A percentile compares a stretch with the other conserved stretches of the same genome.
Conservation (phyloP, 805 yeast species). For the Ogataea pini region DNA sequence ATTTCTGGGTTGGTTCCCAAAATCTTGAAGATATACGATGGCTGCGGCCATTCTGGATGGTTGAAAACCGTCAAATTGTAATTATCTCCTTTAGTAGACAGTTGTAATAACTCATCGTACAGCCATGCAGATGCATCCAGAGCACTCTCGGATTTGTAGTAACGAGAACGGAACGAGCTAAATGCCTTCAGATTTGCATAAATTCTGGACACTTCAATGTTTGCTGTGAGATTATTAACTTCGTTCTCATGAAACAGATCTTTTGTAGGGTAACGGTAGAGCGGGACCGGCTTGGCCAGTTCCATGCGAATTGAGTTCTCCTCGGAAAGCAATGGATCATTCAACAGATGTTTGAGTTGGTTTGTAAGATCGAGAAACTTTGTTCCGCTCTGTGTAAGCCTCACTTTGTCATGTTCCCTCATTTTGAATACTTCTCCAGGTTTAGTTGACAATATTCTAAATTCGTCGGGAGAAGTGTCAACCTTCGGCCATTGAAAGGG, state of each 20-base stretch:
- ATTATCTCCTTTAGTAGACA: conserved; percentile 5
- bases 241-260: conserved; percentile 34
- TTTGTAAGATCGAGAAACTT: conserved; percentile 45
- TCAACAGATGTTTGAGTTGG: conserved; percentile 10
- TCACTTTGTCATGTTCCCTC: conserved; percentile 40
- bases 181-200: conserved; percentile 14
- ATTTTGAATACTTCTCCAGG: conserved; percentile 19
- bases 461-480: not conserved
- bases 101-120: conserved; percentile 28
- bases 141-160: conserved; percentile 72
- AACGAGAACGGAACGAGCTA: conserved; percentile 56
- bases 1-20: conserved; percentile 5
- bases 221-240: conserved; percentile 34
- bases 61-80: conserved; percentile 18
- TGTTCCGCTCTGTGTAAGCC: conserved; percentile 35
- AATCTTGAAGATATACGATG: conserved; percentile 20
- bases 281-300: conserved; percentile 12
- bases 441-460: conserved; percentile 9
- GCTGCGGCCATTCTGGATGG: conserved; percentile 23
- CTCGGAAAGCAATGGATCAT: not conserved
- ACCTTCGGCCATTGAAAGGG: conserved; percentile 6
- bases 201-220: conserved; percentile 14
- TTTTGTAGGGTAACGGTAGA: conserved; percentile 56
- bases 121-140: conserved; percentile 75
- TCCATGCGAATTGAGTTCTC: not conserved